These are phyloP conservation scores for Phlebiopsis flavidoalba DNA, from an alignment of 768 basidiomycete genomes.

Conservation along the genomic window DNA sequence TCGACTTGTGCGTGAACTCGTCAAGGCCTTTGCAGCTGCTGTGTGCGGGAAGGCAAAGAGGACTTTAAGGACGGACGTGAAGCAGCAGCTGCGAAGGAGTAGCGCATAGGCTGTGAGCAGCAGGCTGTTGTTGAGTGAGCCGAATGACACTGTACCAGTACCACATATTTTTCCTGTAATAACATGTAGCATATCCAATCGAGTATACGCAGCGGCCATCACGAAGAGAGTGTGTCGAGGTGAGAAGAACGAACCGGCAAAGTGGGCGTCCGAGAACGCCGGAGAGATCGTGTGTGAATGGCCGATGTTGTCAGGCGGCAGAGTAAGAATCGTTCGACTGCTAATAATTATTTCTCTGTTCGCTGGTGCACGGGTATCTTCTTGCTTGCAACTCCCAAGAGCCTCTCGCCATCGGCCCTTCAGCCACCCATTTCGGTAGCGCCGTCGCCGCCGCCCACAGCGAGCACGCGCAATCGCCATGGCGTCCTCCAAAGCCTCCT, in stretches of 20 bases:
- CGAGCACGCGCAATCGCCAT: conserved; percentile 21
- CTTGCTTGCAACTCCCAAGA: conserved; percentile 5
- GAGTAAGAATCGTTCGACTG: not conserved
- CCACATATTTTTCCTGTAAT: not conserved
- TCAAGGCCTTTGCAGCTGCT: conserved; percentile 21
- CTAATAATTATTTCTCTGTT: conserved; percentile 2
- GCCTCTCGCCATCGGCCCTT: conserved; percentile 12
- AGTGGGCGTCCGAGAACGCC: not conserved
- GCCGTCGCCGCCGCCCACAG: conserved; percentile 31
- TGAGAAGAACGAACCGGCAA: not conserved
- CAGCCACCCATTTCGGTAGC: conserved; percentile 5
- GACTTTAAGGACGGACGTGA: conserved; percentile 24
- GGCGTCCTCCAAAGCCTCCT: conserved; percentile 36
- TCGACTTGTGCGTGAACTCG: not conserved
- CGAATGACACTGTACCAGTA: too few species aligned
- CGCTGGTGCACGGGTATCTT: not conserved
- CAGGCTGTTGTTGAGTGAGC: not conserved
- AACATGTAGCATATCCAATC: not conserved
- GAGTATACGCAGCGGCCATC: not conserved
- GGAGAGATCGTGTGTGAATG: not conserved
- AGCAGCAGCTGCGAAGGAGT: conserved; percentile 25
- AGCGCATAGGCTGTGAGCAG: not conserved
- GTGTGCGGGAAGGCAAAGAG: conserved; percentile 18
- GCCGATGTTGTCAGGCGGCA: not conserved
- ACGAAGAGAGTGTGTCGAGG: not conserved